phyloP scores from a whole-genome alignment of 75 land plant genomes.

The Larix kaempferi region DNA sequence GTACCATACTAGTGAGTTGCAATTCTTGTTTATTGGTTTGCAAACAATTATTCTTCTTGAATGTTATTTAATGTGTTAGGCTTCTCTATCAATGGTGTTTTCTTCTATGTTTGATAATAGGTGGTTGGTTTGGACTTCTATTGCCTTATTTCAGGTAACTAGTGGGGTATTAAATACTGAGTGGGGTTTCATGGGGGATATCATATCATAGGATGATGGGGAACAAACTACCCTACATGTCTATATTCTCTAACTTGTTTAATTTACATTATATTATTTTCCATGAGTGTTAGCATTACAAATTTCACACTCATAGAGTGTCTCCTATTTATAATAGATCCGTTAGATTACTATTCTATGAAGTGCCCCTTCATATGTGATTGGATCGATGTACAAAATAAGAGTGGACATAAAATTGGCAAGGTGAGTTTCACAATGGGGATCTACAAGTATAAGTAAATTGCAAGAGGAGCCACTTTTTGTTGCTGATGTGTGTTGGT shows the following conservation, averaged over 20 bases:
- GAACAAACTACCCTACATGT: slow-evolving; percentile 69
- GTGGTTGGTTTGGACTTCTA: neutral
- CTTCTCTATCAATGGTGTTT: too few species aligned
- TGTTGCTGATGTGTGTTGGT: too few species aligned
- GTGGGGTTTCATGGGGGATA: slow-evolving; percentile 78
- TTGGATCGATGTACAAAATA: too few species aligned
- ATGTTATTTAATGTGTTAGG: too few species aligned
- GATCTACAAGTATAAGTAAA: too few species aligned
- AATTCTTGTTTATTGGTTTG: neutral
- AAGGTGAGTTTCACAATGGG: too few species aligned
- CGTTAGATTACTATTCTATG: too few species aligned
- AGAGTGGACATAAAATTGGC: too few species aligned
- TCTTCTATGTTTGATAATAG: too few species aligned
- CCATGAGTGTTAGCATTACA: neutral
- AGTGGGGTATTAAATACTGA: slow-evolving; percentile 74
- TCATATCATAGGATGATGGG: slow-evolving; percentile 48
- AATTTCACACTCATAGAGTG: neutral
- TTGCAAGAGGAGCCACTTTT: too few species aligned
- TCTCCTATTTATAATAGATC: slow-evolving; percentile 30
- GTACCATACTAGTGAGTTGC: slow-evolving; percentile 69
- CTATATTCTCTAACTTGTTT: neutral
- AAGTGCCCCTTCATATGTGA: too few species aligned
- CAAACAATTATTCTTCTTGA: neutral
- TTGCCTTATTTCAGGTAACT: slow-evolving; percentile 44
- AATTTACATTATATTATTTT: neutral